Evolutionary conservation across 441 rosid species (phyloP).

Genomic region (Arabidopsis hybrid): DNA sequence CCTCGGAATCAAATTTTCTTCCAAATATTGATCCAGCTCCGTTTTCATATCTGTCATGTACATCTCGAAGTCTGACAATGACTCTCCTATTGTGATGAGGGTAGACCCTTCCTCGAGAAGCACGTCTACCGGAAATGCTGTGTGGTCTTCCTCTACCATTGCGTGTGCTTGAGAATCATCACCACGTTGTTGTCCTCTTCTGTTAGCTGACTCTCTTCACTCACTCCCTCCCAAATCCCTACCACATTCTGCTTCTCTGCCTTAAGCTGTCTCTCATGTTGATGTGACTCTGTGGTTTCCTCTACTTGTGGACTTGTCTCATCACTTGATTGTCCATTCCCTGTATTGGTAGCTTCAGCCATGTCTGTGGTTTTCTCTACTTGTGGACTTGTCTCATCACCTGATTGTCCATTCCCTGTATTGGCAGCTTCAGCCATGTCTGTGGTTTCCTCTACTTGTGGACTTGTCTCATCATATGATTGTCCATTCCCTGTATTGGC

Average conservation of each 20-base stretch:
- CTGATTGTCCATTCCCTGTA: too few relatives aligned
- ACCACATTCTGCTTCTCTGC: conserved; percentile 29
- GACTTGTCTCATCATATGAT: too few relatives aligned
- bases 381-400: too few relatives aligned
- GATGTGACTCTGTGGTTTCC: conserved; percentile 24
- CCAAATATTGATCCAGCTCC: conserved; percentile 76
- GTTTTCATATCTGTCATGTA: conserved; percentile 70
- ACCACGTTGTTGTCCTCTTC: conserved; percentile 33
- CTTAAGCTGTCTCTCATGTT: conserved; percentile 10
- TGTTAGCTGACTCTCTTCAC: conserved; percentile 33
- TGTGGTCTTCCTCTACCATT: conserved; percentile 36
- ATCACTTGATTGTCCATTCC: too few relatives aligned
- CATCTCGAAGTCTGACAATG: conserved; percentile 66
- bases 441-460: too few relatives aligned
- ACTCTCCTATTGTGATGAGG: conserved; percentile 46
- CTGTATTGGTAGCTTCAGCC: too few relatives aligned
- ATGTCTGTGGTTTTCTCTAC: too few relatives aligned
- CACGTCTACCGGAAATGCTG: conserved; percentile 19
- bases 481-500: too few relatives aligned
- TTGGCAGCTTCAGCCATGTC: too few relatives aligned
- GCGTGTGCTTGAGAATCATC: conserved; percentile 34
- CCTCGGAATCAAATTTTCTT: conserved; percentile 59
- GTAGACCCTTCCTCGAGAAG: conserved; percentile 39
- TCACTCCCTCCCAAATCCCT: conserved; percentile 7
- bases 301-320: too few relatives aligned